Conservation (phyloP, 148 eudicot genomes). For the Cornus kousa region DNA sequence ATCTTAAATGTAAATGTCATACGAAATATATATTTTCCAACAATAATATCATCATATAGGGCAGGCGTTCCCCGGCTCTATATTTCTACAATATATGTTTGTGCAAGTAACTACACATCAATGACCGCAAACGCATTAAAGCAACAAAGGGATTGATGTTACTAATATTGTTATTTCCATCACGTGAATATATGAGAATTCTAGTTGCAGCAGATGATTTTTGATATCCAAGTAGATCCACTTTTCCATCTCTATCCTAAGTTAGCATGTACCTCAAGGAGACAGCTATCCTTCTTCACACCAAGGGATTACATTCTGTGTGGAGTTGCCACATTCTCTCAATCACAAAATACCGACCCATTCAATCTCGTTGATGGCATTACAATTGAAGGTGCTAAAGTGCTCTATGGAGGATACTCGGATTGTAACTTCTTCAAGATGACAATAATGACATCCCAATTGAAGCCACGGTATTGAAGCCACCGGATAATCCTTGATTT, state of each 20-base stretch:
- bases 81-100: too few species aligned
- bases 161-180: neutral
- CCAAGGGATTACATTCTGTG: neutral
- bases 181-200: neutral
- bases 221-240: neutral
- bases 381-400: neutral
- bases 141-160: neutral
- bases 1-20: too few species aligned
- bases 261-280: neutral
- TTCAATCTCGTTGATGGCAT: neutral
- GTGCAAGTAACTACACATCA: too few species aligned
- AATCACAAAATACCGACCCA: neutral
- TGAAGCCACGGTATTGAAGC: slow-evolving; percentile 96
- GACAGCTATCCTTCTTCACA: neutral
- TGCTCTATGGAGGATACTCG: slow-evolving; percentile 32
- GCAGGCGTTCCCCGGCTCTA: neutral
- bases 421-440: slow-evolving; percentile 75
- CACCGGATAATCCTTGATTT: slow-evolving; percentile 74
- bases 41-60: too few species aligned
- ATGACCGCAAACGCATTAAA: neutral
- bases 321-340: neutral
- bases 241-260: neutral
- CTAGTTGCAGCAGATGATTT: neutral
- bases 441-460: slow-evolving; percentile 56
- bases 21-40: too few species aligned